These are phyloP conservation scores for Geotrichum fermentans DNA, from an alignment of 1,139 yeast genomes.

Conservation along the genomic window DNA sequence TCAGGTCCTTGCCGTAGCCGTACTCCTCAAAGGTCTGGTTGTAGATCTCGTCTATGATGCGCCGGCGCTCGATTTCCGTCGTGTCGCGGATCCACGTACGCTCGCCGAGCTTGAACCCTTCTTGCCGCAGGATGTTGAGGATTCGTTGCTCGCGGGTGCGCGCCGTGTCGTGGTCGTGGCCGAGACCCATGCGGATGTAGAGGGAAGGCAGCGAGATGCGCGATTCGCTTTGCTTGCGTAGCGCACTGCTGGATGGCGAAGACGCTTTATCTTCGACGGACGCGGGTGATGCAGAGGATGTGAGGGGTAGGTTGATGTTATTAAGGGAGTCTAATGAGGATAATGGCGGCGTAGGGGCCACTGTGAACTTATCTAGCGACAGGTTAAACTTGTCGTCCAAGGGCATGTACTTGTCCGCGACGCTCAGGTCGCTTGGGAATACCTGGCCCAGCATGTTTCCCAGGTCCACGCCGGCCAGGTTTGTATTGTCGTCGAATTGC, in stretches of 20 bases:
- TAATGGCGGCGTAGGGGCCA: background rate
- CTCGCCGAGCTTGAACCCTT: conserved; percentile 65
- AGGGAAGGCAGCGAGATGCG: conserved; percentile 56
- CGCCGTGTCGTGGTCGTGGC: conserved; percentile 50
- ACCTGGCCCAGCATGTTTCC: background rate
- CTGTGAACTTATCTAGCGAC: background rate
- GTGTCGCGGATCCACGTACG: conserved; percentile 83
- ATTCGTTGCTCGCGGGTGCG: conserved; percentile 56
- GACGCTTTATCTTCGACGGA: background rate
- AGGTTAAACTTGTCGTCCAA: background rate
- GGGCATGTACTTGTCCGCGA: background rate
- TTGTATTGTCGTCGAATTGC: background rate
- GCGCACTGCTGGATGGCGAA: background rate
- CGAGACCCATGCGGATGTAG: conserved; percentile 50
- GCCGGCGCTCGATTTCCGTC: conserved; percentile 46
- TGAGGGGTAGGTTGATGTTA: background rate
- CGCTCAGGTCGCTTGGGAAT: background rate
- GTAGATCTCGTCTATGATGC: conserved; percentile 49
- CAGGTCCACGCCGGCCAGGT: background rate
- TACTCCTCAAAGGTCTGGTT: conserved; percentile 46
- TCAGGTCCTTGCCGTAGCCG: conserved; percentile 48
- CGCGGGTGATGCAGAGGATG: background rate
- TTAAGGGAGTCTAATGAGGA: background rate
- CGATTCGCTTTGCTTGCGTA: conserved; percentile 46
- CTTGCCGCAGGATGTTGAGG: conserved; percentile 52